Evolutionary conservation across 768 basidiomycete species (phyloP).

Genomic region (Psilocybe azurescens): DNA sequence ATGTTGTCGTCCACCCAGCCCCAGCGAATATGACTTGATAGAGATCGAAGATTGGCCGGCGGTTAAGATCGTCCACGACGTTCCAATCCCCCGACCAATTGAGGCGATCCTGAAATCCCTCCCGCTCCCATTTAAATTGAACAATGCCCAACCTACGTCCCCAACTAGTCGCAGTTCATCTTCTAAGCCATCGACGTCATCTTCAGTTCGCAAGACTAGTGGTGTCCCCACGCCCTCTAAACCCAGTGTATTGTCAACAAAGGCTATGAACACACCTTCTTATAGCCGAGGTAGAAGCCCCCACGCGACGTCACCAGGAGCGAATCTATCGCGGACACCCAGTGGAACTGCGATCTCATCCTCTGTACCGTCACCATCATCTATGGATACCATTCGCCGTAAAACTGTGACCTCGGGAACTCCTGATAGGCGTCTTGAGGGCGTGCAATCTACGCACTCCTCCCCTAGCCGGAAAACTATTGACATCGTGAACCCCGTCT

Average conservation of each 20-base stretch:
- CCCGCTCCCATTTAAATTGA: conserved; percentile 17
- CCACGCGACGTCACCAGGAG: conserved; percentile 43
- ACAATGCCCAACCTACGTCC: conserved; percentile 30
- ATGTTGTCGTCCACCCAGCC: conserved; percentile 79
- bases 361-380: conserved; percentile 51
- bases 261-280: conserved; percentile 36
- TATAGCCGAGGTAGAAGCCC: conserved; percentile 61
- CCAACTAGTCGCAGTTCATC: conserved; percentile 34
- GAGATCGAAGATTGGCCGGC: conserved; percentile 81
- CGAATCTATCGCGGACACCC: conserved; percentile 44
- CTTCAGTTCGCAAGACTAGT: conserved; percentile 52
- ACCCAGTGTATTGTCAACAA: conserved; percentile 35
- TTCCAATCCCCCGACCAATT: conserved; percentile 76
- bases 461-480: conserved; percentile 65
- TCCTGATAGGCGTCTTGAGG: conserved; percentile 48
- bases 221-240: conserved; percentile 47
- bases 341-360: conserved; percentile 45
- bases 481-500: conserved; percentile 55
- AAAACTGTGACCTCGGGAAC: conserved; percentile 39
- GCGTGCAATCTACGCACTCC: conserved; percentile 59
- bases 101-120: conserved; percentile 68
- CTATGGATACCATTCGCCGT: conserved; percentile 57
- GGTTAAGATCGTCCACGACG: conserved; percentile 74
- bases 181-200: conserved; percentile 36
- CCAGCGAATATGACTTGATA: conserved; percentile 64